Evolutionary conservation across 2,329 filamentous ascomycete genomes (phyloP).

Genomic region (Neopestalotiopsis sp.): DNA sequence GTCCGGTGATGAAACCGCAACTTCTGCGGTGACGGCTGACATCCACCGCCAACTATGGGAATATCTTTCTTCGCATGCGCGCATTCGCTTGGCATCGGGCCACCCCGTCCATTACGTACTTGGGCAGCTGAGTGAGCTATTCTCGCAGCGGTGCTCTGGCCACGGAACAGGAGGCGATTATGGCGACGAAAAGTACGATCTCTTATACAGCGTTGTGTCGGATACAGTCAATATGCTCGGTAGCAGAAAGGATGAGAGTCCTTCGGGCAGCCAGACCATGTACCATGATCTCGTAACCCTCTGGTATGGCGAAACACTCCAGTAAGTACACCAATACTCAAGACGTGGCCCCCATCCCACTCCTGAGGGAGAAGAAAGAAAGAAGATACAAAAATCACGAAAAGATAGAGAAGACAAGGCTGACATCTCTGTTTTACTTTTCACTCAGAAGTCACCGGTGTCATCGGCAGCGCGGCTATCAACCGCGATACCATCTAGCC

Average conservation of each 20-base stretch:
- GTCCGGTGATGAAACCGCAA: neutral
- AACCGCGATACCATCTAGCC: neutral
- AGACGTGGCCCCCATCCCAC: neutral
- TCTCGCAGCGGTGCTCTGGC: neutral
- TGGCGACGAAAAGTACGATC: neutral
- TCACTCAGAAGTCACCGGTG: constrained; percentile 1
- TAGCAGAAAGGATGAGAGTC: neutral
- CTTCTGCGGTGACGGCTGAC: neutral
- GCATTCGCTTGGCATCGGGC: neutral
- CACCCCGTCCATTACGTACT: constrained; percentile 3
- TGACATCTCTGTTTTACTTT: neutral
- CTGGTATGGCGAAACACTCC: constrained; percentile 11
- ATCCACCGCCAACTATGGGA: constrained; percentile 12
- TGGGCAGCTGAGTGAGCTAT: constrained; percentile 2
- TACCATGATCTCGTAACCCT: constrained; percentile 4
- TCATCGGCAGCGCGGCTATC: neutral
- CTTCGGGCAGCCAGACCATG: neutral
- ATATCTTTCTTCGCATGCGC: constrained; percentile 3
- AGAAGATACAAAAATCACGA: neutral
- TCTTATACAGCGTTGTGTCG: neutral
- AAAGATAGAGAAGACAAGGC: neutral
- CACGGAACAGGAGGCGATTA: neutral
- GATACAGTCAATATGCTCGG: neutral
- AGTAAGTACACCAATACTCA: neutral
- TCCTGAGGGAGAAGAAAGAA: too few relatives aligned